Base-by-base conservation (phyloP, 352 stramenopile species). In the Globisporangium irregulare region DNA sequence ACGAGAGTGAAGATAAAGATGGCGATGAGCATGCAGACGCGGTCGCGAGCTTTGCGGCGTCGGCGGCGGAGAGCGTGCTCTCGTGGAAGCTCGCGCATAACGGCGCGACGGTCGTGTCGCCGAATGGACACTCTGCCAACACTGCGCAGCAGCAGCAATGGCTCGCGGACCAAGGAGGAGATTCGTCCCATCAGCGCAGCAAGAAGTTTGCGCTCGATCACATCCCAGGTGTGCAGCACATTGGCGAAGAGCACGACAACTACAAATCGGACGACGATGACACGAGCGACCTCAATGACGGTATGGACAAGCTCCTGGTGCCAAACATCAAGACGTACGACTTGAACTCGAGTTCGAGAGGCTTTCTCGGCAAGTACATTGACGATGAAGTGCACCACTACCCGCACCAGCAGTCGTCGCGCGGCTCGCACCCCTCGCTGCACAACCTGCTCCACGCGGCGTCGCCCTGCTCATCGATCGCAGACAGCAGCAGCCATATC, bases 291-390 rank as follows among this genome's bases (percentile, higher is more conserved):
- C 14, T 70, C 6, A 24, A 64, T 15, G 41, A 38, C 4, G 61
- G 34, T 5, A 22, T 63, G 58, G 63, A 25, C 3, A 73, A 73
- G 38, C 62, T 81, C 18, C 27, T 81, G 46, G 59, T 78, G 10
- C 73, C 69, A n/a, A 79, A 77, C 57, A 77, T 82, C 41, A 70
- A 76, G 25, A 76, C 77, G 34, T 82, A 78, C 25, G 75, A 69
- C 22, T 66, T 82, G 54, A 66, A 85, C 66, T 67, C 70, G 4
- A 67, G 59, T 24, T 70, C 73, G 38, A 79, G 72, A 0, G 66
- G 61, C n/a, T 64, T 78, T 15, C 51, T 82, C 51, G 62, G 67
- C 25, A 73, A 69, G 34, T 79, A 85, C 50, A 59, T 82, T 24
- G 68, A 77, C 50, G 71, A 85, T 4, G 77, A 85, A 46, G 41